Percentiles rank a stretch among this genome's conserved stretches.
These are phyloP conservation scores for Furcasterigmium sp. DNA, from an alignment of 2,329 filamentous ascomycete genomes.

Conservation along the genomic window DNA sequence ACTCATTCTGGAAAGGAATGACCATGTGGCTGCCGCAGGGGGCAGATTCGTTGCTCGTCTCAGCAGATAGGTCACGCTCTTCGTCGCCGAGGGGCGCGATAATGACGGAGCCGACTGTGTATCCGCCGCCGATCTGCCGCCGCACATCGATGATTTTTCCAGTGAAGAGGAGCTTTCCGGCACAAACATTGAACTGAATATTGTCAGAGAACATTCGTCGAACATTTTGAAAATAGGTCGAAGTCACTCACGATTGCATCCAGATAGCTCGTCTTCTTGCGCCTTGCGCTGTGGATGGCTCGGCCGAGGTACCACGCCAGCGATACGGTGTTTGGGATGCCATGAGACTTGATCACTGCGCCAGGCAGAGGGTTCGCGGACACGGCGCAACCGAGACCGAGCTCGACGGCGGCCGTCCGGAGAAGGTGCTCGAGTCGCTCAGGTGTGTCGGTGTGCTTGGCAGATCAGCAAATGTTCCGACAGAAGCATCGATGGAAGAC, in stretches of 20 bases:
- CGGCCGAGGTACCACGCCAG: conserved; percentile 27
- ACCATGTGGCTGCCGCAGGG: conserved; percentile 22
- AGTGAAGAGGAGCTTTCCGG: conserved; percentile 28
- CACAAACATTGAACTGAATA: conserved; percentile 18
- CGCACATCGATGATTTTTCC: conserved; percentile 34
- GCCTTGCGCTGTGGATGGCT: conserved; percentile 21
- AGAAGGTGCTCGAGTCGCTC: conserved; percentile 27
- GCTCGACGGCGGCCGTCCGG: conserved; percentile 27
- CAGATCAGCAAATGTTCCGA: not conserved
- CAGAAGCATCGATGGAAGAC: too few relatives aligned
- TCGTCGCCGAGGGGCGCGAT: conserved; percentile 22
- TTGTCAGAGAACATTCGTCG: conserved; percentile 18
- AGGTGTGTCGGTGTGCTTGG: conserved; percentile 25
- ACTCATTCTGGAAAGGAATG: conserved; percentile 38
- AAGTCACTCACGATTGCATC: conserved; percentile 11
- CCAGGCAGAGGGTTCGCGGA: conserved; percentile 26
- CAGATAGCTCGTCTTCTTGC: conserved; percentile 18
- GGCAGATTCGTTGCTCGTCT: conserved; percentile 4
- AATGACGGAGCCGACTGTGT: conserved; percentile 32
- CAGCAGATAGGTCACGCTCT: conserved; percentile 16
- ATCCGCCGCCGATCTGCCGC: conserved; percentile 30
- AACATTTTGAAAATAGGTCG: conserved; percentile 8
- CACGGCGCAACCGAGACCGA: conserved; percentile 30
- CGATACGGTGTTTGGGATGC: conserved; percentile 26
- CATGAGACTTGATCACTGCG: conserved; percentile 24